phyloP scores from a whole-genome alignment of 306 rosid genomes.

The Glycine soja region DNA sequence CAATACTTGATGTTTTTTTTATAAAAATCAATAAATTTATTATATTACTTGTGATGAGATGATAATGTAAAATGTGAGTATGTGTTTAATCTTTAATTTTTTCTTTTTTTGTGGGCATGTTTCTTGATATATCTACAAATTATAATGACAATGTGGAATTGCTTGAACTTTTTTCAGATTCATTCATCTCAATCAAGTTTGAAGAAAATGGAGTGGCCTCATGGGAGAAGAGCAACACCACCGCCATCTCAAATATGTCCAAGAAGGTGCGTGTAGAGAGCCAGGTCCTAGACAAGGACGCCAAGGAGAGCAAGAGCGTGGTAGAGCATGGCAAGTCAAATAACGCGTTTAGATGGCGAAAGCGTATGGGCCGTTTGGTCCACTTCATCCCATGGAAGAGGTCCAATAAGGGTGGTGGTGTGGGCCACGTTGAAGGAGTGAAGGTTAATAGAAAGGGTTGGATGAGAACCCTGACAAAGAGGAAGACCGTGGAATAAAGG shows the following conservation, averaged over 20 bases:
- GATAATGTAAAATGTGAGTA: too few species aligned
- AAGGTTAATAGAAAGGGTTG: slow-evolving; percentile 72
- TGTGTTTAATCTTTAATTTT: too few species aligned
- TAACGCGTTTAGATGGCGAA: slow-evolving; percentile 74
- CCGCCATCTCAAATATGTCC: slow-evolving; percentile 33
- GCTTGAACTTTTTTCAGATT: slow-evolving; percentile 57
- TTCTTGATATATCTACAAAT: slow-evolving; percentile 31
- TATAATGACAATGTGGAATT: slow-evolving; percentile 32
- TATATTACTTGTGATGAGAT: too few species aligned
- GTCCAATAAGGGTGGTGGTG: slow-evolving; percentile 57
- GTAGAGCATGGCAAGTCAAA: slow-evolving; percentile 76
- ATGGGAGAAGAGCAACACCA: slow-evolving; percentile 69
- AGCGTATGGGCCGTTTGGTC: slow-evolving; percentile 78
- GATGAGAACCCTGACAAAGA: slow-evolving; percentile 78
- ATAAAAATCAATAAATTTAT: too few species aligned
- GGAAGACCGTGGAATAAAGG: slow-evolving; percentile 63
- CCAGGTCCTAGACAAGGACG: slow-evolving; percentile 33
- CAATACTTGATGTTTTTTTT: too few species aligned
- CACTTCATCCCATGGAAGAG: slow-evolving; percentile 80
- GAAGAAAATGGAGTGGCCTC: slow-evolving; percentile 80
- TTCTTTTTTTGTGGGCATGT: not conserved
- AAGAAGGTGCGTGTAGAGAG: slow-evolving; percentile 59
- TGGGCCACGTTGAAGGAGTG: slow-evolving; percentile 76
- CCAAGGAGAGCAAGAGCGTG: slow-evolving; percentile 60
- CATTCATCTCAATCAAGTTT: slow-evolving; percentile 89